A percentile compares a stretch with the other conserved stretches of the same genome.
phyloP scores from a whole-genome alignment of 305 asterid species.

The Fraxinus velutina region DNA sequence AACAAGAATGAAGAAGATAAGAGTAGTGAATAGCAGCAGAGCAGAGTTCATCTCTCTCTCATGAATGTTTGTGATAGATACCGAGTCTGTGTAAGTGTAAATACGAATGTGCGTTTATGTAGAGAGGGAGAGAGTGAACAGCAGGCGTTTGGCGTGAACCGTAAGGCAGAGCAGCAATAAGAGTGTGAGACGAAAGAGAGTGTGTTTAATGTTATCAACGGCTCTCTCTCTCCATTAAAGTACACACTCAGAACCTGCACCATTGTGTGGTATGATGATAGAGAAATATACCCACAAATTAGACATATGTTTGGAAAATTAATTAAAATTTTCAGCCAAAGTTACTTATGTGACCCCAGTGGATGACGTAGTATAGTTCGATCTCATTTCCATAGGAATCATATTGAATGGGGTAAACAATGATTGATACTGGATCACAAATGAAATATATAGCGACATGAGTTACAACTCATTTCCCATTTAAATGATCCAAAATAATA shows the following conservation, averaged over 20 bases:
- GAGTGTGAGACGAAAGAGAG: slow-evolving; percentile 30
- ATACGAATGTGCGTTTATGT: slow-evolving; percentile 30
- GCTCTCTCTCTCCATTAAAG: slow-evolving; percentile 28
- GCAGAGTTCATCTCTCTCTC: slow-evolving; percentile 23
- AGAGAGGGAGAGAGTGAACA: slow-evolving; percentile 24
- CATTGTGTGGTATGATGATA: slow-evolving; percentile 42
- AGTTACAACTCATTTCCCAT: not conserved
- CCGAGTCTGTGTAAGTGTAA: slow-evolving; percentile 21
- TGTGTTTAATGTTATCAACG: slow-evolving; percentile 56
- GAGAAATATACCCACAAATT: slow-evolving; percentile 24
- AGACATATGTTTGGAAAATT: not conserved
- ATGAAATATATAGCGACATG: not conserved
- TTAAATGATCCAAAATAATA: not conserved
- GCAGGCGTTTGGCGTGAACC: slow-evolving; percentile 99
- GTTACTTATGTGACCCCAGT: not conserved
- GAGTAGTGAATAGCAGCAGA: not conserved
- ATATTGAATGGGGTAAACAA: not conserved
- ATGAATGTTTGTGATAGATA: slow-evolving; percentile 21
- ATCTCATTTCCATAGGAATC: not conserved
- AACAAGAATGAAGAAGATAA: not conserved
- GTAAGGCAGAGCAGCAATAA: slow-evolving; percentile 60
- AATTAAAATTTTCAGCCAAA: not conserved
- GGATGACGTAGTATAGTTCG: not conserved
- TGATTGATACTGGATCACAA: not conserved
- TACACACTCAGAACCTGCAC: slow-evolving; percentile 15